Base-by-base conservation (phyloP, 176 grass and related monocot species). In the Avena atlantica region DNA sequence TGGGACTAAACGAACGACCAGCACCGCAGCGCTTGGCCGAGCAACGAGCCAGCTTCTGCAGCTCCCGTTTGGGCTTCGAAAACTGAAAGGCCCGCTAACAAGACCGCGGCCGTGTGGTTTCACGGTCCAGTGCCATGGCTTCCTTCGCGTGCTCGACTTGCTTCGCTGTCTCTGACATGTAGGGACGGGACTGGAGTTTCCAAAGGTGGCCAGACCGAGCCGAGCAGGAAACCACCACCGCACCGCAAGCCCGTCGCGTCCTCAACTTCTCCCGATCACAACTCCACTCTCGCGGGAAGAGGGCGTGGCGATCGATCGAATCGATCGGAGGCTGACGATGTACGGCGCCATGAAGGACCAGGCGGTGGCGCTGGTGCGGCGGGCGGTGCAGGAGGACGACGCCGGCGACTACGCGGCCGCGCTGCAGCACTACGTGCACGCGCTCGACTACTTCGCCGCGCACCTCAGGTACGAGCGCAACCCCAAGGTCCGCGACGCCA, bases 401-500 rank as follows among this genome's bases (percentile, higher is more conserved):
- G 23, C 79, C 23, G 61, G 79, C 42, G 47, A 81, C 24, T 50
- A 81, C 61, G 60, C 44, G 61, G 60, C 44, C 20, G 79, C 60
- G 61, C 45, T 81, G 0, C 42, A 16, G 11, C 49, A 70, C 58
- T 82, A 70, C 63, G 63, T 70, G 27, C 48, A 70, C 47, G 25
- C 47, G 63, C 80, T 82, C 63, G 63, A 82, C 6, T 70, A 23
- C 80, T 70, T 82, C 80, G 64, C 64, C 2, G 64, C 64, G 25
- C 80, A 55, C 80, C 80, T 82, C 80, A 81, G 42, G 78, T 82
- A 69, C 80, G 47, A 69, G 47, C 47, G 64, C 47, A 82, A 82
- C 63, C 80, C 80, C 17, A 82, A n/a, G 80, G 63, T 55, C 27
- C 27, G 63, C 24, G 79, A 68, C 45, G 62, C 62, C 79, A 81